phyloP scores from a whole-genome alignment of 768 basidiomycete species.

The Amanita fuliginea region DNA sequence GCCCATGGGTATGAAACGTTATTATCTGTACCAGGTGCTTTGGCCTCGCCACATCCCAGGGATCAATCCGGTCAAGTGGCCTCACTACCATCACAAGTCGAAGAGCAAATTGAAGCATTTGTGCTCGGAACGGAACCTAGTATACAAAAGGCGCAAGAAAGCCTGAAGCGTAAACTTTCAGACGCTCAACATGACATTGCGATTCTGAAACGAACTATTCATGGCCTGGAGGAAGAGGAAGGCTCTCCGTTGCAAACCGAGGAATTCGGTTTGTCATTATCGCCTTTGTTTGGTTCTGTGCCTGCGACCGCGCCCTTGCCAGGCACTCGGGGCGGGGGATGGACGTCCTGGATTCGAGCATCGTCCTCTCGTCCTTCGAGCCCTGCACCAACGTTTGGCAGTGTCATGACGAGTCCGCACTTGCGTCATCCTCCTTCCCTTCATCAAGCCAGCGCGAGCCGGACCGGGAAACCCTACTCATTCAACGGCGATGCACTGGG shows the following conservation, averaged over 20 bases:
- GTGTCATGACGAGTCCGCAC: constrained; percentile 57
- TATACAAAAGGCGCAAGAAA: constrained; percentile 33
- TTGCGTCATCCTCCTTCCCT: constrained; percentile 39
- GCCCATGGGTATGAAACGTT: constrained; percentile 58
- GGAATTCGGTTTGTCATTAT: background rate
- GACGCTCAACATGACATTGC: constrained; percentile 74
- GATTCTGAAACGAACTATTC: constrained; percentile 45
- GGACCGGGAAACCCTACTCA: constrained; percentile 9
- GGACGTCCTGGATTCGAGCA: constrained; percentile 47
- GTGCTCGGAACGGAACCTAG: constrained; percentile 39
- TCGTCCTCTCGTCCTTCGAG: constrained; percentile 27
- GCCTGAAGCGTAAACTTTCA: constrained; percentile 49
- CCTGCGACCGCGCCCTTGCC: constrained; percentile 7
- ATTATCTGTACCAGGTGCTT: constrained; percentile 46
- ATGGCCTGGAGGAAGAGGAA: constrained; percentile 29
- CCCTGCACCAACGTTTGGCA: constrained; percentile 53
- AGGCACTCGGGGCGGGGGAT: constrained; percentile 22
- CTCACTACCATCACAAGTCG: constrained; percentile 25
- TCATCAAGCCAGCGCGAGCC: constrained; percentile 12
- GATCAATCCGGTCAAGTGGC: constrained; percentile 5
- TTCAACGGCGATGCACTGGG: constrained; percentile 7
- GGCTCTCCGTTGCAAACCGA: constrained; percentile 7
- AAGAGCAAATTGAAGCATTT: constrained; percentile 43
- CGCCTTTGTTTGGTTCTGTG: constrained; percentile 10
- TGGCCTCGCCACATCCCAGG: constrained; percentile 9